Conservation (phyloP, 2,329 filamentous ascomycete genomes). For the Periconia digitata region DNA sequence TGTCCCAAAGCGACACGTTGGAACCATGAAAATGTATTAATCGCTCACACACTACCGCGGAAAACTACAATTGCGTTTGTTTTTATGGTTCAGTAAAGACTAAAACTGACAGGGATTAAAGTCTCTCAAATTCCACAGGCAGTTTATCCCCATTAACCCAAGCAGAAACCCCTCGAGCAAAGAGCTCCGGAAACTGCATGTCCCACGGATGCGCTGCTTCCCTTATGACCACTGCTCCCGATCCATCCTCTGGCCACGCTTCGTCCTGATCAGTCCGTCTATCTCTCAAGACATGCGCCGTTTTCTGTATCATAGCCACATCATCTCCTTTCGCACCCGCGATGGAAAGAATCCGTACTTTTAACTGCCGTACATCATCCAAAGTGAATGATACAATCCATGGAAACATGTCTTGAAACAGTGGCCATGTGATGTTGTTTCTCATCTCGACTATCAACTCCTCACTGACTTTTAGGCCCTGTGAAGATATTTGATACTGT, state of each 20-base stretch:
- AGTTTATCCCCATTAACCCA: constrained; percentile 10
- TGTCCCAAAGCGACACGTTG: too few relatives aligned
- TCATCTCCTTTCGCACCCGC: constrained; percentile 14
- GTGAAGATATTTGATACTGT: constrained; percentile 1
- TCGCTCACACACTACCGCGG: too few relatives aligned
- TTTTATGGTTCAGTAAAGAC: too few relatives aligned
- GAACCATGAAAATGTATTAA: too few relatives aligned
- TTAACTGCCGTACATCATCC: constrained; percentile 4
- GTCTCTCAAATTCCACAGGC: constrained; percentile 10
- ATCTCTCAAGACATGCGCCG: constrained; percentile 4
- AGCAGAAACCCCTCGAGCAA: constrained; percentile 10
- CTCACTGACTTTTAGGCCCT: constrained; percentile 1
- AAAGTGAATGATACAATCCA: constrained; percentile 6
- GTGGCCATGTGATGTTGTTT: neutral
- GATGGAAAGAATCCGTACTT: constrained; percentile 8
- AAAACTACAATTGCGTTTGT: too few relatives aligned
- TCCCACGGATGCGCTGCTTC: constrained; percentile 13
- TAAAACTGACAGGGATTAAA: too few relatives aligned
- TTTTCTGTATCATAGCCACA: constrained; percentile 7
- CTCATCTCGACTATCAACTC: constrained; percentile 6
- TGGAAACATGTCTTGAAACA: constrained; percentile 4
- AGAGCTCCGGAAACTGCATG: constrained; percentile 13
- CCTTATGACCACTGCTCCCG: constrained; percentile 9
- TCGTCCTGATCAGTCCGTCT: constrained; percentile 2
- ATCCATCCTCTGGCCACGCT: constrained; percentile 4